Evolutionary conservation across 179 eudicot genomes (phyloP).

Genomic region (Silene vulgaris): DNA sequence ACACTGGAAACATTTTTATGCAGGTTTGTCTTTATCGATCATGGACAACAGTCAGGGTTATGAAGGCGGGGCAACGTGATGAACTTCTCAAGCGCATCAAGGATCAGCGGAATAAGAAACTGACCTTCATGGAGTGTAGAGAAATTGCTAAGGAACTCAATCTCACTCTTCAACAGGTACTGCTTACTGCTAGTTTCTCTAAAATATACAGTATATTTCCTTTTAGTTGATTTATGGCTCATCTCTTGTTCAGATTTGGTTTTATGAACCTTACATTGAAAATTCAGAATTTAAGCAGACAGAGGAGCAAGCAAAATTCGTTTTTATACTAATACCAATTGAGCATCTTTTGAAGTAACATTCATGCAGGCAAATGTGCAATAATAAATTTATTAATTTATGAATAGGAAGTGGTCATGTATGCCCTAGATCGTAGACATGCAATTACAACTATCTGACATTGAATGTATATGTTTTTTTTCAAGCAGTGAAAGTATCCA

Average conservation of each 20-base stretch:
- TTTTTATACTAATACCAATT: neutral
- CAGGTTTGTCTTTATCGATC: constrained; percentile 72
- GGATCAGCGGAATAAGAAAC: constrained; percentile 54
- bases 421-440: neutral
- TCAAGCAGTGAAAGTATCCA: neutral
- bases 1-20: constrained; percentile 3
- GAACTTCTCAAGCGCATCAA: constrained; percentile 75
- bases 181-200: constrained; percentile 13
- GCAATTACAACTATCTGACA: neutral
- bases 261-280: neutral
- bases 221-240: constrained; percentile 1
- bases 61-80: constrained; percentile 85
- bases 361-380: constrained; percentile 4
- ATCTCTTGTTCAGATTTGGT: neutral
- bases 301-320: neutral
- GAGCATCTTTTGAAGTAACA: neutral
- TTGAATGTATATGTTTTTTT: neutral
- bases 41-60: constrained; percentile 77
- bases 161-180: constrained; percentile 84
- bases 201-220: neutral
- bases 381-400: neutral
- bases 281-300: neutral
- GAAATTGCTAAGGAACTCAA: constrained; percentile 79
- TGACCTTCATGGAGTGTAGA: constrained; percentile 68
- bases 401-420: neutral